These are phyloP conservation scores for Lentinus tigrinus DNA, from an alignment of 768 basidiomycete species.

Conservation along the genomic window DNA sequence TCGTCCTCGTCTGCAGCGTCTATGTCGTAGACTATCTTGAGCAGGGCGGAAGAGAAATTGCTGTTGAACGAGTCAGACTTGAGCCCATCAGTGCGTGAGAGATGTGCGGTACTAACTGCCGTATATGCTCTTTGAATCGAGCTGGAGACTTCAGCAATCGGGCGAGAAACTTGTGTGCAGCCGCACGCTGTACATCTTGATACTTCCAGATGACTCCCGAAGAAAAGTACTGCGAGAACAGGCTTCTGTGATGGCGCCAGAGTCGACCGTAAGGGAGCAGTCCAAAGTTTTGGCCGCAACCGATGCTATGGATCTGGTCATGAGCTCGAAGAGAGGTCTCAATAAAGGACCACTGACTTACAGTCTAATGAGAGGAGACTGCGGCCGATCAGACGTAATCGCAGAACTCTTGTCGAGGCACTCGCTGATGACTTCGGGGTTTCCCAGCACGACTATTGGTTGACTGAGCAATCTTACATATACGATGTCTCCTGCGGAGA, in stretches of 20 bases:
- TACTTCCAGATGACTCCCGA: not conserved
- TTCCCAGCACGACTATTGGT: too few relatives aligned
- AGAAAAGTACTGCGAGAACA: constrained; percentile 8
- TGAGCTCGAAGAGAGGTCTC: not conserved
- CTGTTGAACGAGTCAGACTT: too few relatives aligned
- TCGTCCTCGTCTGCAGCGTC: not conserved
- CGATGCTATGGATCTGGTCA: constrained; percentile 2
- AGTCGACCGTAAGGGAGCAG: constrained; percentile 3
- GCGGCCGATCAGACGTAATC: constrained; percentile 13
- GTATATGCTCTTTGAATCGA: not conserved
- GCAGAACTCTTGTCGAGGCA: constrained; percentile 4
- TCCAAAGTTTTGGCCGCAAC: not conserved
- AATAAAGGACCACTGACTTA: too few relatives aligned
- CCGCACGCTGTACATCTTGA: not conserved
- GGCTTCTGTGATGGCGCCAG: constrained; percentile 10
- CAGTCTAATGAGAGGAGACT: not conserved
- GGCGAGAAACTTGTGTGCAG: not conserved
- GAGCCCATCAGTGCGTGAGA: too few relatives aligned
- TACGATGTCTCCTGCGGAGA: constrained; percentile 3
- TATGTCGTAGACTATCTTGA: constrained; percentile 8
- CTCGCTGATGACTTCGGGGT: not conserved
- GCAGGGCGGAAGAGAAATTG: constrained; percentile 9
- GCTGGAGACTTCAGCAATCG: not conserved
- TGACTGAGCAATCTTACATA: constrained; percentile 1
- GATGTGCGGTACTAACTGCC: constrained; percentile 10